Conservation (phyloP, 805 yeast genomes). For the Kluyveromyces aestuarii region DNA sequence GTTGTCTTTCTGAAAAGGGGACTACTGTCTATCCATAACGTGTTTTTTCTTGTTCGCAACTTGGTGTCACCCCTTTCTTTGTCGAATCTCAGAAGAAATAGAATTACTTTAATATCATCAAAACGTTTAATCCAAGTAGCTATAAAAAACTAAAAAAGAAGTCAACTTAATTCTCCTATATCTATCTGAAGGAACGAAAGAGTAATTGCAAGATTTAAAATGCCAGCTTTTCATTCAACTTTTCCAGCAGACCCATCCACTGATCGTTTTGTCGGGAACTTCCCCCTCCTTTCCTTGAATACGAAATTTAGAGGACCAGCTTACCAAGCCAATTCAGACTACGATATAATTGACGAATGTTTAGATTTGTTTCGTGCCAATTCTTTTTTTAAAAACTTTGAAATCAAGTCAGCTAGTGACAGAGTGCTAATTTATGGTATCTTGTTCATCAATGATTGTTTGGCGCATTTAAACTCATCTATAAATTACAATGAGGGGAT, state of each 20-base stretch:
- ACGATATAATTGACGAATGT: slow-evolving; percentile 87
- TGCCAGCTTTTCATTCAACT: slow-evolving; percentile 69
- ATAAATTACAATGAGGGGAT: slow-evolving; percentile 51
- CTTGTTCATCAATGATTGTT: slow-evolving; percentile 76
- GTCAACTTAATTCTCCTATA: no score
- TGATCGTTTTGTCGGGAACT: slow-evolving; percentile 64
- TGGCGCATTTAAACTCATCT: slow-evolving; percentile 46
- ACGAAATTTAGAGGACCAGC: slow-evolving; percentile 89
- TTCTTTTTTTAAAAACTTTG: slow-evolving; percentile 93
- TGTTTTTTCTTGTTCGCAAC: no score
- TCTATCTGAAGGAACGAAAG: background rate
- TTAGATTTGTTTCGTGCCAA: slow-evolving; percentile 91
- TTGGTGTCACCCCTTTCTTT: background rate
- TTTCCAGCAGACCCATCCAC: slow-evolving; percentile 54
- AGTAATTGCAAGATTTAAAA: background rate
- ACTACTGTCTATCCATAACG: no score
- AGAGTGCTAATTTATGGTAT: slow-evolving; percentile 91
- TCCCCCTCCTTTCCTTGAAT: slow-evolving; percentile 76
- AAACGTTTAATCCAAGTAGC: no score
- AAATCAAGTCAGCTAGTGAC: slow-evolving; percentile 92
- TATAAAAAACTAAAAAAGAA: no score
- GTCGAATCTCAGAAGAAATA: background rate
- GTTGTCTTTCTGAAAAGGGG: no score
- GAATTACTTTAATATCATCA: no score
- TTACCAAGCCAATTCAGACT: slow-evolving; percentile 63